Percentiles rank a stretch among this genome's conserved stretches.
Conservation (phyloP, 768 basidiomycete species). For the Baorangia bicolor region DNA sequence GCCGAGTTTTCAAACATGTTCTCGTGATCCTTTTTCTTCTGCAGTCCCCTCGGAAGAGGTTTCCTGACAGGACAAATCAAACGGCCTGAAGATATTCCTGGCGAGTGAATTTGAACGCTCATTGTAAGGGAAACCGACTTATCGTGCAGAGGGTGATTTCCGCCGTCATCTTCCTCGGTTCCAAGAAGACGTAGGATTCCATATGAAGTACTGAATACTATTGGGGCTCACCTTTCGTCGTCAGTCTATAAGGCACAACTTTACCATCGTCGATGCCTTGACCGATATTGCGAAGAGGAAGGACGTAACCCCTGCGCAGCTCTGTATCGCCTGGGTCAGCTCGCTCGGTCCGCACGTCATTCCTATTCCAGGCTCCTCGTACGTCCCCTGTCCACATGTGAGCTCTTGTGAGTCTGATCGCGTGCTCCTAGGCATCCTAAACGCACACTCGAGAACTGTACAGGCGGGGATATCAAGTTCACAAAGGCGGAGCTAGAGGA, state of each 20-base stretch:
- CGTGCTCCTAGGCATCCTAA: slow-evolving; percentile 25
- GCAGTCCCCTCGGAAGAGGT: slow-evolving; percentile 43
- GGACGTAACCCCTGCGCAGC: slow-evolving; percentile 41
- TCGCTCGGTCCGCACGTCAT: slow-evolving; percentile 43
- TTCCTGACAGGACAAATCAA: slow-evolving; percentile 40
- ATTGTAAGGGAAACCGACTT: neutral
- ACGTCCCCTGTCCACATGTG: slow-evolving; percentile 21
- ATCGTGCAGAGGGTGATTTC: slow-evolving; percentile 39
- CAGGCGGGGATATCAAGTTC: slow-evolving; percentile 43
- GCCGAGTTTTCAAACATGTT: neutral
- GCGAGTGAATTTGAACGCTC: slow-evolving; percentile 3
- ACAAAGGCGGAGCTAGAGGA: slow-evolving; percentile 38
- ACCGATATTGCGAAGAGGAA: slow-evolving; percentile 41
- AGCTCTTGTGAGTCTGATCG: neutral
- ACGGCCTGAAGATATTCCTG: slow-evolving; percentile 33
- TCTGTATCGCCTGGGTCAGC: slow-evolving; percentile 44
- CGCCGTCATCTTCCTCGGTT: slow-evolving; percentile 40
- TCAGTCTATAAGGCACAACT: slow-evolving; percentile 34
- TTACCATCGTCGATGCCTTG: slow-evolving; percentile 44
- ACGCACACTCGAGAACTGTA: slow-evolving; percentile 46
- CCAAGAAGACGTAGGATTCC: slow-evolving; percentile 37
- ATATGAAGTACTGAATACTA: neutral
- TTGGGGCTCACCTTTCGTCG: neutral
- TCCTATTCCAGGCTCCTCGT: slow-evolving; percentile 52
- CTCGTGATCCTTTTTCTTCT: slow-evolving; percentile 18